Conservation (phyloP, 2,329 filamentous ascomycete species). For the Meredithiella fracta region DNA sequence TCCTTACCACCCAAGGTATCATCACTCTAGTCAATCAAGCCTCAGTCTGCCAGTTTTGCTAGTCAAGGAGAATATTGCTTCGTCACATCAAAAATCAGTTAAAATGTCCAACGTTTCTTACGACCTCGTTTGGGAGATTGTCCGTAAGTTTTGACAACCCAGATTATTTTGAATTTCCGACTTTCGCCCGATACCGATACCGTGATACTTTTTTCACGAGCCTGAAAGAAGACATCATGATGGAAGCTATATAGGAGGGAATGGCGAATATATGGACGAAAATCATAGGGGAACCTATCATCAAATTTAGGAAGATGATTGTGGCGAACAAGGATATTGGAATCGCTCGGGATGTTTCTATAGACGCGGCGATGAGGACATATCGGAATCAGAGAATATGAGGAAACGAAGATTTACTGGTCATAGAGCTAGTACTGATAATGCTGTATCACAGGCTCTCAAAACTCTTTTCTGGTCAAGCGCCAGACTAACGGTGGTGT, state of each 20-base stretch:
- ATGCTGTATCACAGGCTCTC: slow-evolving; percentile 43
- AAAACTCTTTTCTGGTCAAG: slow-evolving; percentile 89
- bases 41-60: slow-evolving; percentile 11
- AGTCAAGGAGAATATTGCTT: slow-evolving; percentile 13
- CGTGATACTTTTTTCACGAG: neutral
- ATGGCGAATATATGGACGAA: neutral
- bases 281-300: slow-evolving; percentile 5
- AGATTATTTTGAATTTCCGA: neutral
- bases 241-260: too few species aligned
- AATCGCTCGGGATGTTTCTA: neutral
- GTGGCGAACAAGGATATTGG: neutral
- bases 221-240: too few species aligned
- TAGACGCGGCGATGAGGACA: neutral
- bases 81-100: slow-evolving; percentile 20
- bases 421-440: slow-evolving; percentile 8
- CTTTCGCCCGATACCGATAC: neutral
- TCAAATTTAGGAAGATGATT: slow-evolving; percentile 2
- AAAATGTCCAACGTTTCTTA: slow-evolving; percentile 62
- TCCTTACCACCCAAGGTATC: slow-evolving; percentile 12
- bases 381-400: neutral
- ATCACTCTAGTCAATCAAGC: slow-evolving; percentile 12
- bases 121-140: slow-evolving; percentile 88
- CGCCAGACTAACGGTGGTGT: slow-evolving; percentile 61
- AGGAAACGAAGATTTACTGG: too few species aligned
- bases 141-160: slow-evolving; percentile 52